A percentile compares a stretch with the other conserved stretches of the same genome.
Evolutionary conservation across 2,329 filamentous ascomycete species (phyloP).

Genomic region (Alternaria tenuissima): DNA sequence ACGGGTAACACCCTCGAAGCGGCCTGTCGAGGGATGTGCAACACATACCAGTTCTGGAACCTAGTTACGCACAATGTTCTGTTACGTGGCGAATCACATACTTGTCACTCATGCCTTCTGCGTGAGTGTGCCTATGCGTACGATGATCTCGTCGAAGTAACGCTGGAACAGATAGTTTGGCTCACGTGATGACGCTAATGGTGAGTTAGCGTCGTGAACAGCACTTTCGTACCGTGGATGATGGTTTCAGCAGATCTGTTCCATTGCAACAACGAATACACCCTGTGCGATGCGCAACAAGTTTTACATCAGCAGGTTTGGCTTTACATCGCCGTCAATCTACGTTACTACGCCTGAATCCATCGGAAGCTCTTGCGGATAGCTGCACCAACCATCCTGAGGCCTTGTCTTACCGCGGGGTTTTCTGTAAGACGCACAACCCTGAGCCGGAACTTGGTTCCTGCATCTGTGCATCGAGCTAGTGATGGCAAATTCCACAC

Average conservation of each 20-base stretch:
- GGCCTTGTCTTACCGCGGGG: slow-evolving; percentile 11
- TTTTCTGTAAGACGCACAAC: slow-evolving; percentile 13
- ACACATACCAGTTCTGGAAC: slow-evolving; percentile 10
- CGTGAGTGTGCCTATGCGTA: neutral
- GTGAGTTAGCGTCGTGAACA: slow-evolving; percentile 6
- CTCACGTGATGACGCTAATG: slow-evolving; percentile 13
- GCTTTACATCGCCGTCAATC: neutral
- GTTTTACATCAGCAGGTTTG: neutral
- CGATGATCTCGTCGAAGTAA: neutral
- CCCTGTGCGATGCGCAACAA: slow-evolving; percentile 3
- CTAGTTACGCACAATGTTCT: slow-evolving; percentile 15
- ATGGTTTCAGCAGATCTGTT: slow-evolving; percentile 1
- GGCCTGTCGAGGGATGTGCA: slow-evolving; percentile 14
- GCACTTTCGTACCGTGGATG: slow-evolving; percentile 5
- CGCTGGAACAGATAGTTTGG: neutral
- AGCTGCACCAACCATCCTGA: neutral
- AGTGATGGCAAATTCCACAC: neutral
- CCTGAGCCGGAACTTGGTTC: slow-evolving; percentile 15
- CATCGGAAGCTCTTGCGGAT: slow-evolving; percentile 4
- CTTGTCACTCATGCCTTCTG: neutral
- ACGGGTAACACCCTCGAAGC: slow-evolving; percentile 2
- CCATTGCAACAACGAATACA: neutral
- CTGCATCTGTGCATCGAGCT: slow-evolving; percentile 20
- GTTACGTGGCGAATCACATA: slow-evolving; percentile 3
- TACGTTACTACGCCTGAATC: neutral